Base-by-base conservation (phyloP, 805 yeast species). In the Kazachstania taianensis region DNA sequence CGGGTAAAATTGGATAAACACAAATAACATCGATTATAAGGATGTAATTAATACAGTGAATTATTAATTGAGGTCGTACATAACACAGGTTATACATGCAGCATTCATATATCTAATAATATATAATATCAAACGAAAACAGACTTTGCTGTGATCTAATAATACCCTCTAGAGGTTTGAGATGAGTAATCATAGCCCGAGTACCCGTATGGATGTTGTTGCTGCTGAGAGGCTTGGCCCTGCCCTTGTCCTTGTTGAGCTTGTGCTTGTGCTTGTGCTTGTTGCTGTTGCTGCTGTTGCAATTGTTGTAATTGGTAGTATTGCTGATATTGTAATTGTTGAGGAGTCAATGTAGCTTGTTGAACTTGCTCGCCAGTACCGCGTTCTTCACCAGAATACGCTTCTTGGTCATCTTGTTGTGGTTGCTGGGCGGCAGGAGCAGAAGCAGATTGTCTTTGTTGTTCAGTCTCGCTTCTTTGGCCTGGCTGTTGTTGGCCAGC, bases 271-370 rank as follows among this genome's bases (percentile, higher is more conserved):
- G 35, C 43, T 25, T 50, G 52, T 23, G 50, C 53, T 34, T 49
- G 53, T 20, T 50, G 50, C 22, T 49, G 52, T 37, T 51, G 56
- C 30, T 53, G 50, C 20, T 47, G 49, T 36, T 51, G 56, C 24
- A 40, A 42, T 25, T 45, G 50, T 36, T 52, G 57, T 41, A 52
- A 46, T 43, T 56, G 61, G 28, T 58, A 50, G 41, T 53, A 52
- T 41, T 57, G 61, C 40, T 56, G 60, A 33, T 50, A 50, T 35
- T 57, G 61, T 17, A 48, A 43, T 57, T 22, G 57, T 33, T 55
- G 58, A 17, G 50, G 53, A 27, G 49, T 41, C 43, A 46, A 24
- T 28, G 46, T 48, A 29, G 48, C 54, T 37, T 52, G 57, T 26
- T 49, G 47, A 4, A 19, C 16, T 35, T 45, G 42, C 29, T 38